Evolutionary conservation across 129 eudicot species (phyloP), one percentile per base, ranked within the genome.

Genomic region (Rutidosis leptorrhynchoides): DNA sequence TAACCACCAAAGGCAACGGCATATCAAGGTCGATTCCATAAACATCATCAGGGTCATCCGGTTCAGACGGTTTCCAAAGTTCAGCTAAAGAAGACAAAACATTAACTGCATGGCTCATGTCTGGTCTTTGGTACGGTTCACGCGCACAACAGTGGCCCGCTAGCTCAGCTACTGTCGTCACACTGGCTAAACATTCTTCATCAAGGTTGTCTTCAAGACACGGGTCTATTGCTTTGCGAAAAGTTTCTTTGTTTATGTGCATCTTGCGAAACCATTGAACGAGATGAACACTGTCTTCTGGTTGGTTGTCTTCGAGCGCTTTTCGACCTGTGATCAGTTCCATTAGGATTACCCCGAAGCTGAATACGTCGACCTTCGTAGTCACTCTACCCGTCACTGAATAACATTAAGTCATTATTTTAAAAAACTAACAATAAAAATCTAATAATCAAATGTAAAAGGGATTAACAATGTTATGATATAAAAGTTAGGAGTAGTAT

Each of bases 301-400:
- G 84, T 43, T 69, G 85, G 42, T 75, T 67, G 40, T 87, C 88
- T 32, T 90, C 97, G 1, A 87, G 64, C 0, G 96, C 95, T 77
- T 68, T 85, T 65, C 97, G 30, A 2, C 97, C 97, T 0, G 97
- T 85, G 63, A 90, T 81, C 29, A 87, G 54, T 73, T 90, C 97
- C 97, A 90, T 90, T 45, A 90, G 65, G 25, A 90, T 87, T 10
- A 90, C 96, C n/a, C 97, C 96, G n/a, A 87, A 90, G 74, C 97
- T 83, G 77, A 76, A 90, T 30, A 90, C 96, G 19, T 90, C 97
- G n/a, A 90, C 78, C 71, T 87, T 90, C 1, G 96, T 87, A 21
- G 90, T 90, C 63, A 87, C 89, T 49, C 96, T 80, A 15, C 97
- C 95, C 68, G 83, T 87, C 73, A 82, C 97, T 90, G 79, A 45